These are phyloP conservation scores for Colletotrichum sp. DNA, from an alignment of 2,329 filamentous ascomycete genomes.

Conservation along the genomic window DNA sequence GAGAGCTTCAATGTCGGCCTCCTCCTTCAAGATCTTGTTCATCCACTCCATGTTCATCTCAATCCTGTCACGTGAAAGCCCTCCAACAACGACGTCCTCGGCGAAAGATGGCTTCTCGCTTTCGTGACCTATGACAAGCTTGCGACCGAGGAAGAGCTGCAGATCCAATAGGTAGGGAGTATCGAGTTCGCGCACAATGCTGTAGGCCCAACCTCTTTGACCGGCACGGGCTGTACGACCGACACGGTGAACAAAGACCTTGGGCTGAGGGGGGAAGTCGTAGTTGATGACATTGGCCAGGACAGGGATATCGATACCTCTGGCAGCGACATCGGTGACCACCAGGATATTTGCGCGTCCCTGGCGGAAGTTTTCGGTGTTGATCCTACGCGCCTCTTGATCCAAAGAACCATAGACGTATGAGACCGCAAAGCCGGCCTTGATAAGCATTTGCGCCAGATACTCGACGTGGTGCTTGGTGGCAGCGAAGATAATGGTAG, in stretches of 20 bases:
- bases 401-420: constrained; percentile 96
- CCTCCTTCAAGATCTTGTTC: constrained; percentile 77
- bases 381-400: constrained; percentile 88
- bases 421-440: constrained; percentile 86
- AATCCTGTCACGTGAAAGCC: constrained; percentile 74
- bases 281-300: constrained; percentile 98
- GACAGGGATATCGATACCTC: constrained; percentile 97
- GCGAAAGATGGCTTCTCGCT: constrained; percentile 71
- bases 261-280: constrained; percentile 95
- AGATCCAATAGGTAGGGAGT: constrained; percentile 91
- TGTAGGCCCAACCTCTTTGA: constrained; percentile 93
- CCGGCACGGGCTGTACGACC: constrained; percentile 95
- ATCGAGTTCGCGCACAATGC: constrained; percentile 85
- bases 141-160: constrained; percentile 91
- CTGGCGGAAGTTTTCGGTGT: constrained; percentile 87
- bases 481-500: constrained; percentile 92
- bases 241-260: constrained; percentile 95
- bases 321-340: constrained; percentile 93
- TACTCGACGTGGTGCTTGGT: constrained; percentile 99
- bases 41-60: constrained; percentile 84
- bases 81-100: constrained; percentile 83
- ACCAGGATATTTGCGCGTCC: constrained; percentile 90
- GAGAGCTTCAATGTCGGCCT: constrained; percentile 74
- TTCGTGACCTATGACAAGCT: constrained; percentile 76
- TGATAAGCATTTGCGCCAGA: constrained; percentile 77